Evolutionary conservation across 192 early-diverging fungal genomes (phyloP), one percentile per base, ranked within the genome.

Genomic region (Chytriomyces confervae): DNA sequence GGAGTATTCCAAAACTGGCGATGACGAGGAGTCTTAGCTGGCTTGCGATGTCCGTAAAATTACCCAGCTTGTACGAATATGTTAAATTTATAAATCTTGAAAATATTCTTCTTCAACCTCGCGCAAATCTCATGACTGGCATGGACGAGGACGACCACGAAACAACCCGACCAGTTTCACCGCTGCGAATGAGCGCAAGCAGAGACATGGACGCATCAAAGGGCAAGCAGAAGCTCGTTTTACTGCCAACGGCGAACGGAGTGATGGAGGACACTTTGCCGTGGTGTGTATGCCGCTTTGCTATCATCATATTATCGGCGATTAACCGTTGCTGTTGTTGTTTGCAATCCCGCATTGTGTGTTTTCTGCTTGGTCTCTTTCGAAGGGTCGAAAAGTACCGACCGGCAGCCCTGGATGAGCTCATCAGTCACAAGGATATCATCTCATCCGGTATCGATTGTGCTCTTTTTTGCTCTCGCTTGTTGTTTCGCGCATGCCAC

Each of bases 351-450:
- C 3, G 11, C 29, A 57, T 23, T 2, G 57, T 1, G 1, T 60
- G 1, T 16, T 74, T 75, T 49, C 47, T n/a, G n/a, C n/a, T n/a
- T 29, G 1, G 46, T 44, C 10, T 6, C 27, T n/a, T 61, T 64
- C 27, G 24, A 66, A 94, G 96, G 97, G 95, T 99, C 5, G 97
- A 99, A 81, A 99, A 99, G 78, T 99, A 99, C 80, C 88, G 97
- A 61, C 97, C 96, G 8, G 77, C 85, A 0, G 84, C 86, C n/a
- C 82, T 99, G 23, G 90, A 92, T 63, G 96, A 99, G 53, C 87
- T 99, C 60, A 95, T 99, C 45, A 95, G 97, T 23, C 96, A 97
- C 75, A 75, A 92, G 69, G 93, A 97, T 80, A 97, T 99, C 64
- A 96, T 95, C 24, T 84, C 88, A 45, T 97, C 96, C 7, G 92